Percentiles rank a stretch among this genome's conserved stretches.
Evolutionary conservation across 2,329 filamentous ascomycete genomes (phyloP).

Genomic region (Shiraia bambusicola): DNA sequence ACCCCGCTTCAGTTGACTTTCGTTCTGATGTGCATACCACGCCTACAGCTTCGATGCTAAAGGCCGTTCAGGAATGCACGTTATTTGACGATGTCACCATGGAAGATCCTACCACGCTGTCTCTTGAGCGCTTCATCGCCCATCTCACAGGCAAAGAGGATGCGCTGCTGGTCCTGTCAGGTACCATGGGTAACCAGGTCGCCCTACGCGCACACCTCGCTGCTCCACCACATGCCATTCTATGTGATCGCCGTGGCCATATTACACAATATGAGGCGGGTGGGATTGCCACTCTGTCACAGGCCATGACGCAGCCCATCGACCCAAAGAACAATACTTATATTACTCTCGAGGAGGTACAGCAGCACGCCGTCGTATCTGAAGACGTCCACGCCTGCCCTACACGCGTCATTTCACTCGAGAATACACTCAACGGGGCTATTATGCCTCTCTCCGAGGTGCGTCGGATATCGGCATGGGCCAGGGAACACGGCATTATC

Average conservation of each 20-base stretch:
- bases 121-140: constrained; percentile 74
- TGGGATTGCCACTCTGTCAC: constrained; percentile 70
- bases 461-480: constrained; percentile 69
- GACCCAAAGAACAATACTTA: constrained; percentile 70
- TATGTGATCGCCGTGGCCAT: constrained; percentile 78
- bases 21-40: constrained; percentile 49
- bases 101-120: constrained; percentile 76
- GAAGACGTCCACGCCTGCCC: constrained; percentile 77
- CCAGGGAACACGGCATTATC: constrained; percentile 60
- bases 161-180: constrained; percentile 79
- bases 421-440: constrained; percentile 81
- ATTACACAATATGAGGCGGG: constrained; percentile 70
- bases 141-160: constrained; percentile 72
- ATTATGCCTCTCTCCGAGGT: constrained; percentile 76
- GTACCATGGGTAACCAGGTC: constrained; percentile 93
- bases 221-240: constrained; percentile 76
- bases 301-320: constrained; percentile 68
- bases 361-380: constrained; percentile 63
- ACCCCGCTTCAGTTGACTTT: constrained; percentile 58
- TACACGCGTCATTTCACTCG: constrained; percentile 76
- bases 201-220: constrained; percentile 74
- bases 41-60: constrained; percentile 68
- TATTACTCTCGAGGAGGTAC: constrained; percentile 74
- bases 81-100: constrained; percentile 81
- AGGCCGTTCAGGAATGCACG: constrained; percentile 71